Evolutionary conservation across 495 filamentous ascomycete genomes (phyloP).

Genomic region (Hypomontagnella submonticulosa): DNA sequence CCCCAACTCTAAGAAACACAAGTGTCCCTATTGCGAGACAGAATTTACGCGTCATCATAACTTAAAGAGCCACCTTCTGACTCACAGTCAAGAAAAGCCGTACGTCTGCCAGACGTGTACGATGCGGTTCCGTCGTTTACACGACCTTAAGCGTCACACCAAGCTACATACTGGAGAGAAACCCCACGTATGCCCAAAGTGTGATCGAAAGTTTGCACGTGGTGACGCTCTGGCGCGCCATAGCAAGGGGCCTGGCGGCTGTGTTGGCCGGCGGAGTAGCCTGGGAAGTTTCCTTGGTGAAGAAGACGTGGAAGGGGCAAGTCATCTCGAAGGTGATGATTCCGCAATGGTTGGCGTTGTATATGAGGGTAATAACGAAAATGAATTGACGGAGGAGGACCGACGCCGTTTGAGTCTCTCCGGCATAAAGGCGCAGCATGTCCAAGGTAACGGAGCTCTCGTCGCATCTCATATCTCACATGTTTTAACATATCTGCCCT

Average conservation of each 20-base stretch:
- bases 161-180: slow-evolving; percentile 98
- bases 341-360: slow-evolving; percentile 82
- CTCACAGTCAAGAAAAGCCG: slow-evolving; percentile 98
- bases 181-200: slow-evolving; percentile 93
- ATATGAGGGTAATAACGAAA: slow-evolving; percentile 72
- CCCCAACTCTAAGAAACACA: slow-evolving; percentile 80
- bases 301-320: slow-evolving; percentile 70
- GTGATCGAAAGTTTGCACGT: slow-evolving; percentile 91
- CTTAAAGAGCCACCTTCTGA: slow-evolving; percentile 97
- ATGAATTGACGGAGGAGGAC: slow-evolving; percentile 63
- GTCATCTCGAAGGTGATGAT: slow-evolving; percentile 69
- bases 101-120: slow-evolving; percentile 91
- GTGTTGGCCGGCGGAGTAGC: slow-evolving; percentile 87
- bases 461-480: slow-evolving; percentile 46
- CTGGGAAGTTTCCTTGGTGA: slow-evolving; percentile 86
- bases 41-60: slow-evolving; percentile 99
- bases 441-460: slow-evolving; percentile 57
- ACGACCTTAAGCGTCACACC: slow-evolving; percentile 95
- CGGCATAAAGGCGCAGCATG: slow-evolving; percentile 77
- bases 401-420: slow-evolving; percentile 67
- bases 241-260: slow-evolving; percentile 95
- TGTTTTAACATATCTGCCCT: slow-evolving; percentile 37
- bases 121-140: slow-evolving; percentile 88
- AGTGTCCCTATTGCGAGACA: slow-evolving; percentile 93
- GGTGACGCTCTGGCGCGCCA: slow-evolving; percentile 95